A percentile compares a stretch with the other conserved stretches of the same genome.
These are phyloP conservation scores for Deuterostichococcus epilithicus DNA, from an alignment of 139 green algal genomes.

Conservation along the genomic window DNA sequence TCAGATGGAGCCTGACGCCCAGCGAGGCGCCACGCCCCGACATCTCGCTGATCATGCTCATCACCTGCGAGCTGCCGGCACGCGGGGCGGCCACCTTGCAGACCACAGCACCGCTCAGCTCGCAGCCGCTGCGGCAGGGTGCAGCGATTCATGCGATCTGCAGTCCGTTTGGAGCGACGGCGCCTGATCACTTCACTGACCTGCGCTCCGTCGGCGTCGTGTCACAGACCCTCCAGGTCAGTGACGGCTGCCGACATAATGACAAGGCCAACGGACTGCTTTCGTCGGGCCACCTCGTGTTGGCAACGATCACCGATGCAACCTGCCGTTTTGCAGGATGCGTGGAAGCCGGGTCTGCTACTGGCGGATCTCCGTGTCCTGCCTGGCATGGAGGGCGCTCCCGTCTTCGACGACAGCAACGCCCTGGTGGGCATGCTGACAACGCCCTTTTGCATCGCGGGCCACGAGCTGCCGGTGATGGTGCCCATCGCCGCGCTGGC, in stretches of 20 bases:
- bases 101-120: neutral
- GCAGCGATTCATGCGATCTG: neutral
- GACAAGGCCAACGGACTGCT: too few relatives aligned
- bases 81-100: neutral
- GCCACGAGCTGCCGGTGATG: constrained; percentile 20
- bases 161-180: neutral
- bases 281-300: too few relatives aligned
- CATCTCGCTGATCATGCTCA: neutral
- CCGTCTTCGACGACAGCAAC: constrained; percentile 15
- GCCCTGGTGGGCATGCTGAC: constrained; percentile 41
- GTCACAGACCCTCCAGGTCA: neutral
- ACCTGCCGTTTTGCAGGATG: neutral
- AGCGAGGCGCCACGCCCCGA: neutral
- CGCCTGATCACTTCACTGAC: neutral
- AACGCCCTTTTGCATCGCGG: constrained; percentile 33
- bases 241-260: too few relatives aligned
- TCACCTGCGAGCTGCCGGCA: neutral
- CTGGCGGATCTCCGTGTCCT: constrained; percentile 46
- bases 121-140: too few relatives aligned
- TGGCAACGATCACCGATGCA: too few relatives aligned
- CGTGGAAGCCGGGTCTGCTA: constrained; percentile 15
- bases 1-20: neutral
- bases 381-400: constrained; percentile 67
- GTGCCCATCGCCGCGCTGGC: constrained; percentile 10
- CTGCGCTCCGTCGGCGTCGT: neutral